Conservation (phyloP, 2,329 filamentous ascomycete species). For the Helicocarpus griseus region DNA sequence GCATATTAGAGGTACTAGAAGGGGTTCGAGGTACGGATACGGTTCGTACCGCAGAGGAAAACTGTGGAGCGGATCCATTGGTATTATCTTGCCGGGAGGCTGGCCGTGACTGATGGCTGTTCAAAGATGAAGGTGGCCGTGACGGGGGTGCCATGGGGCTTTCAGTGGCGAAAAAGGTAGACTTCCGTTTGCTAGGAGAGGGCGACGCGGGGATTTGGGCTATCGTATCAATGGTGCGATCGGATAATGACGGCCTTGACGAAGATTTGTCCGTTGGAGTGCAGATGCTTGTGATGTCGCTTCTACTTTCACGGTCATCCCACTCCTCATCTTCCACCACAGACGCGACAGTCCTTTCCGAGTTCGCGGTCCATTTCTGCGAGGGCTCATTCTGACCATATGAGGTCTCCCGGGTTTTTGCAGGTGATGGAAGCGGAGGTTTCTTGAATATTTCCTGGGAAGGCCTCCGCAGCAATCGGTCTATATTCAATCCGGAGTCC, state of each 20-base stretch:
- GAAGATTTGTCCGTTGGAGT: constrained; percentile 6
- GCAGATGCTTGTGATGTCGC: background rate
- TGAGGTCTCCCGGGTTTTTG: constrained; percentile 14
- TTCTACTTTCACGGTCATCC: constrained; percentile 16
- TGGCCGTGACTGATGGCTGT: constrained; percentile 17
- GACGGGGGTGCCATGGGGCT: constrained; percentile 52
- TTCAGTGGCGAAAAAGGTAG: constrained; percentile 63
- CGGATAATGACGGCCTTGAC: constrained; percentile 32
- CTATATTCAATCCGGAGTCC: constrained; percentile 28
- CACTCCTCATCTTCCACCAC: constrained; percentile 14
- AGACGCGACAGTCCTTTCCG: constrained; percentile 8
- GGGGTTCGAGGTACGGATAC: constrained; percentile 23
- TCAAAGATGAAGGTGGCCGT: constrained; percentile 45
- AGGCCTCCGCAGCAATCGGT: constrained; percentile 30
- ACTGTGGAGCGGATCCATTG: constrained; percentile 39
- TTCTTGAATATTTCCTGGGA: constrained; percentile 31
- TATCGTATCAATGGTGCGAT: constrained; percentile 78
- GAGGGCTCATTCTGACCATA: constrained; percentile 16
- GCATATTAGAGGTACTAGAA: constrained; percentile 17
- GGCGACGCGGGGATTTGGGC: constrained; percentile 71
- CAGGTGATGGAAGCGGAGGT: constrained; percentile 19
- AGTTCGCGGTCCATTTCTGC: constrained; percentile 12
- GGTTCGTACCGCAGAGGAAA: constrained; percentile 23
- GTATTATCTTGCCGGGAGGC: constrained; percentile 44
- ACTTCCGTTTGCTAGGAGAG: constrained; percentile 53